These are phyloP conservation scores for Botrytis elliptica DNA, from an alignment of 2,329 filamentous ascomycete species.

Conservation along the genomic window DNA sequence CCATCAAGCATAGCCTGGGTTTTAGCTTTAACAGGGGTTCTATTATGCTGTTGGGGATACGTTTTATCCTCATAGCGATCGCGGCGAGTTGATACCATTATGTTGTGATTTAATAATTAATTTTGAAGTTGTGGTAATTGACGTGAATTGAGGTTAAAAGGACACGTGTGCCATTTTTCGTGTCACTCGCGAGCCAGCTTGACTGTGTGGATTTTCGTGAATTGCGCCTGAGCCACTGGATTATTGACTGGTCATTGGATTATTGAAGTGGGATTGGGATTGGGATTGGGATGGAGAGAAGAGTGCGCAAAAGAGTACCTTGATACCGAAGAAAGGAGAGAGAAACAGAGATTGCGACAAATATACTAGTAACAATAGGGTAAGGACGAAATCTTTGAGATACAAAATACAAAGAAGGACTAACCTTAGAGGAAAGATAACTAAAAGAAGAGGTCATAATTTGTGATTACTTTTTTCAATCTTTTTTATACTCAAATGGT, in stretches of 20 bases:
- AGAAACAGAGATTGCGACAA: constrained; percentile 9
- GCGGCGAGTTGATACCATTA: too few relatives aligned
- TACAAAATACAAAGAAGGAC: background rate
- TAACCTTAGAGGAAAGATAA: background rate
- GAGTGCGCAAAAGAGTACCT: constrained; percentile 2
- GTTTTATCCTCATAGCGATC: too few relatives aligned
- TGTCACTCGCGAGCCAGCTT: too few relatives aligned
- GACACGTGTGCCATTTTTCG: too few relatives aligned
- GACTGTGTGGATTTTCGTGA: constrained; percentile 16
- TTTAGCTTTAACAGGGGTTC: too few relatives aligned
- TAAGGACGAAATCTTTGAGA: background rate
- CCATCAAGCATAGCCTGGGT: too few relatives aligned
- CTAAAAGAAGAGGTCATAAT: background rate
- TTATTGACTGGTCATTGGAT: constrained; percentile 10
- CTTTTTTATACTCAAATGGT: background rate
- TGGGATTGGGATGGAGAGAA: background rate
- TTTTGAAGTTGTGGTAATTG: too few relatives aligned
- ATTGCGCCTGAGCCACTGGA: constrained; percentile 12
- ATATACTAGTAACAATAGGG: constrained; percentile 5
- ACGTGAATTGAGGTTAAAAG: too few relatives aligned
- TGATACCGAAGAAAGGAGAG: constrained; percentile 1
- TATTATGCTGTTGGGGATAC: too few relatives aligned
- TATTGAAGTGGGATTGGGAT: constrained; percentile 2
- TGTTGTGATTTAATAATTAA: too few relatives aligned
- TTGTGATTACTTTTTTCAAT: background rate